Base-by-base conservation (phyloP, 768 basidiomycete genomes). In the Roridomyces roridus region DNA sequence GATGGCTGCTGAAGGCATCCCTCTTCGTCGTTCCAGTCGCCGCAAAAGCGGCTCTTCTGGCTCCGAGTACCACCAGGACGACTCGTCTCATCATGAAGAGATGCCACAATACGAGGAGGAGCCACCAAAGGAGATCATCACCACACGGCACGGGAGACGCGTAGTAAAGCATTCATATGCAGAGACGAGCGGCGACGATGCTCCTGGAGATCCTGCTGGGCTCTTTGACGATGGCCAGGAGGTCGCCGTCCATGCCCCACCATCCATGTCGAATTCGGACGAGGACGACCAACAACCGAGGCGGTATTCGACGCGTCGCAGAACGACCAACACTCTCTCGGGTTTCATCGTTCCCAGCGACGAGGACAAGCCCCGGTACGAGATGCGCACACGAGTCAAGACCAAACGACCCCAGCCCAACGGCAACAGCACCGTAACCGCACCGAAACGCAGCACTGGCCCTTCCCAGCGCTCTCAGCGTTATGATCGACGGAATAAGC, bases 21-120 rank as follows among this genome's bases (percentile, higher is more conserved):
- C 67, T 21, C 70, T 72, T 42, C 75, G 80, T 39, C 73, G 75
- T 23, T 76, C 74, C 0, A 67, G 64, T 28, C 72, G 75, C 39
- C 59, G 66, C 35, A 67, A 71, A 26, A 68, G 64, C 12, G 74
- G 69, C 0, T 70, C 73, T 18, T 81, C 80, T 44, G 80, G 79
- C 18, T 82, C 81, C 4, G 80, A 81, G 65, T 84, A 83, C 64
- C 74, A 78, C 52, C 77, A 72, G 52, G 80, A 80, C 51, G 81
- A 81, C 46, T 77, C 76, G 60, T 79, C 77, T 4, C 69, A 74
- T 50, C 70, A 75, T 40, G 70, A 68, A 41, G 69, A 67, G 9
- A 69, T 68, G 44, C 59, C 51, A 11, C 69, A 70, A 20, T 71
- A 72, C 11, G 73, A 79, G 11, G 69, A 72, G 9, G 75, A 79